Evolutionary conservation across 2,329 filamentous ascomycete species (phyloP), one percentile per base, ranked within the genome.

Genomic region (Aspergillus fumigatiaffinis): DNA sequence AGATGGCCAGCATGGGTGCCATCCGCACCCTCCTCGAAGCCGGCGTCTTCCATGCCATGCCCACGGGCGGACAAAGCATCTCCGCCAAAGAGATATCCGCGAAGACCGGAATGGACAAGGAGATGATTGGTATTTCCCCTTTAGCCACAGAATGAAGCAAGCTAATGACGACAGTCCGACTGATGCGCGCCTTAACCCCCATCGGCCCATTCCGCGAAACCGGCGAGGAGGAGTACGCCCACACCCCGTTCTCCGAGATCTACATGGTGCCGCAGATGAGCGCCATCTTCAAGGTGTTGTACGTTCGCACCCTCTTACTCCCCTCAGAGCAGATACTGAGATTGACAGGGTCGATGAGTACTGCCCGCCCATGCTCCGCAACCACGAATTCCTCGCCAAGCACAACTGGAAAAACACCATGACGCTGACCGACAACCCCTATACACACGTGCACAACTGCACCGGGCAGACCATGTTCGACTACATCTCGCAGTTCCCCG

Each of bases 1-100:
- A 67, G 65, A 58, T 58, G 32, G 42, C 60, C 10, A 63, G 61
- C 29, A 56, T 66, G 35, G 64, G 60, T 25, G 56, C 65, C 1
- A 38, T 66, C 12, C 57, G 65, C 41, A 55, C 64, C 2, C 52
- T 66, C 17, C 54, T 67, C 14, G 56, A 62, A 21, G 58, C 60
- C 6, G 63, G 63, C 6, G 63, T 66, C 14, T 63, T 67, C 44
- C 56, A 63, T 20, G 55, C 59, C 12, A 64, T 67, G 25, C 65
- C 64, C 3, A 57, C 56, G 2, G 63, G 60, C 7, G 65, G 63
- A 9, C 20, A 55, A 17, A 55, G 53, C 28, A 59, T 59, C 10
- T 59, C 58, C 3, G 60, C 60, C 21, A 41, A 23, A 4, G 51
- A 62, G 23, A 53, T 62, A 23, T 26, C 60, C 2, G 35, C 28